phyloP scores from a whole-genome alignment of 1,284 basidiomycete genomes.

The Coniferiporia weirii region DNA sequence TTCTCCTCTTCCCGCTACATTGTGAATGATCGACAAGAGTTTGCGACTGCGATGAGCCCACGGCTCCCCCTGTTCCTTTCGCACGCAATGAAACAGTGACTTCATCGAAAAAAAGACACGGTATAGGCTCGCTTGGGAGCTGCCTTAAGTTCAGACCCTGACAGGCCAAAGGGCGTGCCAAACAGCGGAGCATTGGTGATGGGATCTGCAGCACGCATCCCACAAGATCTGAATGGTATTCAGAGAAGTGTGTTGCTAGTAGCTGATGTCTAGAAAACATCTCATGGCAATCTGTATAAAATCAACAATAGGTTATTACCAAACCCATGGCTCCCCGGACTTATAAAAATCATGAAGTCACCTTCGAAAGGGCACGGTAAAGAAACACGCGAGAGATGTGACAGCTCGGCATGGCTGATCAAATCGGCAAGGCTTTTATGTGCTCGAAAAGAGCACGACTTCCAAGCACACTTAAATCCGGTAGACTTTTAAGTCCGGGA shows the following conservation, averaged over 20 bases:
- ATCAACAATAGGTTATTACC: not conserved
- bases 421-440: constrained; percentile 20
- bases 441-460: constrained; percentile 20
- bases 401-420: constrained; percentile 21
- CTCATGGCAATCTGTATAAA: not conserved
- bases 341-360: not conserved
- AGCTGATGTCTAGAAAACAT: not conserved
- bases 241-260: not conserved
- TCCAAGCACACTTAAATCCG: constrained; percentile 19
- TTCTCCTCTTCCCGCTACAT: not conserved
- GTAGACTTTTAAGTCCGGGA: no score
- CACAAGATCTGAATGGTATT: not conserved
- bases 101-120: not conserved
- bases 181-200: not conserved
- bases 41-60: not conserved
- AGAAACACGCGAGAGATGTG: constrained; percentile 21
- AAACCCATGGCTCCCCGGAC: not conserved
- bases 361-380: constrained; percentile 22
- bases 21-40: not conserved
- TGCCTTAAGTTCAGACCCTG: not conserved
- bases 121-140: not conserved
- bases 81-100: not conserved
- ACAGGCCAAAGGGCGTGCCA: not conserved
- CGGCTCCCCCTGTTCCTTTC: not conserved
- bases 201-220: not conserved